Evolutionary conservation across 148 eudicot species (phyloP).

Genomic region (Cornus suecica): DNA sequence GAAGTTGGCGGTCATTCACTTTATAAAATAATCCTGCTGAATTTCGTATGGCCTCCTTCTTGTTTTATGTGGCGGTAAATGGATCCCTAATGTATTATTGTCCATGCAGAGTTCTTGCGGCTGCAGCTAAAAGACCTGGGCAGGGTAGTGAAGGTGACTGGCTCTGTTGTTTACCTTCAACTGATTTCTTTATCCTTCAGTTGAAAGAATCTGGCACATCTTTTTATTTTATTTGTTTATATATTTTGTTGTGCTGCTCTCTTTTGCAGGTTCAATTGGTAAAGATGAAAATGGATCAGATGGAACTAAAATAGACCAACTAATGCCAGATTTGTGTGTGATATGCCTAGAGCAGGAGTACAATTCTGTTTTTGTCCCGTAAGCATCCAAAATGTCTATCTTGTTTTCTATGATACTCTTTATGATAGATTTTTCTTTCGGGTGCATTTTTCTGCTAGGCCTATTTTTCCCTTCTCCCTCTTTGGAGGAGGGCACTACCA

Average conservation of each 20-base stretch:
- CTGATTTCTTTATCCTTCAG: background rate
- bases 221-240: background rate
- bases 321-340: conserved; percentile 90
- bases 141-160: conserved; percentile 56
- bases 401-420: background rate
- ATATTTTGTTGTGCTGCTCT: conserved; percentile 4
- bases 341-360: conserved; percentile 96
- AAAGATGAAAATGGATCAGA: conserved; percentile 65
- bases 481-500: too few species aligned
- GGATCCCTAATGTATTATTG: background rate
- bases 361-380: conserved; percentile 98
- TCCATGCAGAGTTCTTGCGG: conserved; percentile 74
- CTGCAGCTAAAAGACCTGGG: conserved; percentile 76
- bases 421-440: background rate
- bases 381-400: conserved; percentile 27
- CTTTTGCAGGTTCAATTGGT: conserved; percentile 43
- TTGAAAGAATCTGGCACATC: too few species aligned
- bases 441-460: too few species aligned
- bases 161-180: background rate
- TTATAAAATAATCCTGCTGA: background rate
- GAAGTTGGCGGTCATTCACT: background rate
- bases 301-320: conserved; percentile 50
- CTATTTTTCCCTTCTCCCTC: too few species aligned
- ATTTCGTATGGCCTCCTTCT: background rate
- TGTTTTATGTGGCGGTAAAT: background rate